These are phyloP conservation scores for Nakataea oryzae DNA, from an alignment of 2,329 filamentous ascomycete genomes.

Conservation along the genomic window DNA sequence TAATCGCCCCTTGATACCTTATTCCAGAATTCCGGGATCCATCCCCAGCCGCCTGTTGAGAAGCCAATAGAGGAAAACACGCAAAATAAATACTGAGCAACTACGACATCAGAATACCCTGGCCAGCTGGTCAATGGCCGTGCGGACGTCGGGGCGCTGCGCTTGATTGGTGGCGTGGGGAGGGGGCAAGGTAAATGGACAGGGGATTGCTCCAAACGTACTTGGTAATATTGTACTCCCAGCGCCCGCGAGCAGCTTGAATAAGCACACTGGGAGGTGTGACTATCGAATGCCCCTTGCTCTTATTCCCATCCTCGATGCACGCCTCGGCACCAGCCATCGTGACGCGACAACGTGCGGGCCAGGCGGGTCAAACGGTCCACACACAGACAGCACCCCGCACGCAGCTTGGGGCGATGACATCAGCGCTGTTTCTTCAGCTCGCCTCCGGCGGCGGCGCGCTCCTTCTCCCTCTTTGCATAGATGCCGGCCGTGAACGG, in stretches of 20 bases:
- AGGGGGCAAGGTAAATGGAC: not conserved
- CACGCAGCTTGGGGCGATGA: not conserved
- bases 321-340: not conserved
- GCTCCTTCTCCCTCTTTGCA: slow-evolving; percentile 63
- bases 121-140: not conserved
- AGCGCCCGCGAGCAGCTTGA: not conserved
- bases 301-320: not conserved
- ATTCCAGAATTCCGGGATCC: not conserved
- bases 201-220: not conserved
- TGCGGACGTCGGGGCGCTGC: not conserved
- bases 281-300: not conserved
- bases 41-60: not conserved
- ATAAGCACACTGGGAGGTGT: no score
- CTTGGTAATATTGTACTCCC: not conserved
- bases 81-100: not conserved
- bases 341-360: not conserved
- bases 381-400: not conserved
- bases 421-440: slow-evolving; percentile 37
- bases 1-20: not conserved
- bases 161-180: not conserved
- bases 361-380: not conserved
- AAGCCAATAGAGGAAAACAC: not conserved
- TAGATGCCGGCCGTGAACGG: slow-evolving; percentile 93
- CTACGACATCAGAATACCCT: not conserved
- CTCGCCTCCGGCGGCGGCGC: slow-evolving; percentile 27